Conservation (phyloP, 2,329 filamentous ascomycete genomes). For the Tricladium varicosporioides region DNA sequence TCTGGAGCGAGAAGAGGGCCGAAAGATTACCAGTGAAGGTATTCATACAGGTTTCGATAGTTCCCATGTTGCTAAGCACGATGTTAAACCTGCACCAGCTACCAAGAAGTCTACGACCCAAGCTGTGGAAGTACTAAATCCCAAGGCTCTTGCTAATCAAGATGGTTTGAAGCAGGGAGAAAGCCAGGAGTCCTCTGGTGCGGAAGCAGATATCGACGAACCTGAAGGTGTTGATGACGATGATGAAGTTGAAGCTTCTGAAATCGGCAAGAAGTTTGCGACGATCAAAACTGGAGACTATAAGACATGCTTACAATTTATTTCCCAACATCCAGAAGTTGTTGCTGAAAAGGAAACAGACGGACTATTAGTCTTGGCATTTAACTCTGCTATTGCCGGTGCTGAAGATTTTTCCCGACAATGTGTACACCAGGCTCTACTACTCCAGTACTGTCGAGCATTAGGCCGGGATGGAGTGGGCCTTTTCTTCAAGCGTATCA, state of each 20-base stretch:
- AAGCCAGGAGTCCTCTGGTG: conserved; percentile 51
- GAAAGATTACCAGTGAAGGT: conserved; percentile 91
- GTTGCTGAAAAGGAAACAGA: conserved; percentile 85
- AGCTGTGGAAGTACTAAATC: conserved; percentile 74
- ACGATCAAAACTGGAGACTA: conserved; percentile 77
- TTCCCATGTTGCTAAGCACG: conserved; percentile 71
- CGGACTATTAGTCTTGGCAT: conserved; percentile 85
- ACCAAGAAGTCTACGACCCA: conserved; percentile 46
- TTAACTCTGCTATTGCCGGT: conserved; percentile 78
- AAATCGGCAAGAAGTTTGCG: conserved; percentile 77
- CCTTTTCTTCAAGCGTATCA: conserved; percentile 95
- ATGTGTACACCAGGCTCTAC: conserved; percentile 88
- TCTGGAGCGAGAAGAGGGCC: conserved; percentile 78
- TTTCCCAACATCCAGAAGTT: conserved; percentile 74
- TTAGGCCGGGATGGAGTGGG: conserved; percentile 84
- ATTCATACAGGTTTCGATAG: conserved; percentile 89
- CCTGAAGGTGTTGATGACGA: conserved; percentile 46
- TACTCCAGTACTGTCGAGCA: conserved; percentile 92
- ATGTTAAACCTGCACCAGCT: conserved; percentile 29
- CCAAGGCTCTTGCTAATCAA: conserved; percentile 44
- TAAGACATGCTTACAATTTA: conserved; percentile 68
- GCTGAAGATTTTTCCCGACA: conserved; percentile 76
- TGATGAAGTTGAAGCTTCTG: conserved; percentile 74
- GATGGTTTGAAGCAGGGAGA: conserved; percentile 38
- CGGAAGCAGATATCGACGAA: conserved; percentile 62